Percentiles rank a stretch among this genome's conserved stretches.
phyloP scores from a whole-genome alignment of 2,329 filamentous ascomycete species.

The Tolypocladium capitatum region DNA sequence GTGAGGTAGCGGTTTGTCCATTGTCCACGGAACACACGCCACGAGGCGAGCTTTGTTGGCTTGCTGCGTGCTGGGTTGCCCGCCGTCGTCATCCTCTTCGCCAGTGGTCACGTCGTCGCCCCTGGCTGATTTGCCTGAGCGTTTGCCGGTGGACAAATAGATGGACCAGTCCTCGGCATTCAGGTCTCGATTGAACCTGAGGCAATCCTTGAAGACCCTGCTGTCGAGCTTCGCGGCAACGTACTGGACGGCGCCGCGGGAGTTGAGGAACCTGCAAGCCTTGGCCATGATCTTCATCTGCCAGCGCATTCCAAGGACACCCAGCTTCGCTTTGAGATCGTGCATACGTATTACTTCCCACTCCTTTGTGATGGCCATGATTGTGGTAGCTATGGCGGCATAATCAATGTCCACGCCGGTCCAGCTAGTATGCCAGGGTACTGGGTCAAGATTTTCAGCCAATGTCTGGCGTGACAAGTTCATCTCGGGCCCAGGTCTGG shows the following conservation, averaged over 20 bases:
- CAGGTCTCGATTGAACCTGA: conserved; percentile 44
- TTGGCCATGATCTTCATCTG: conserved; percentile 49
- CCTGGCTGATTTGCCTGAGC: conserved; percentile 14
- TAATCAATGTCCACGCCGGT: conserved; percentile 46
- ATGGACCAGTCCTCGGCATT: conserved; percentile 42
- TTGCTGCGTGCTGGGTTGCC: conserved; percentile 2
- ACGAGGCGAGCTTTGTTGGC: conserved; percentile 5
- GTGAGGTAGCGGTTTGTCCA: conserved; percentile 20
- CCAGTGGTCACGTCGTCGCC: conserved; percentile 8
- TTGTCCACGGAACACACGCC: conserved; percentile 17
- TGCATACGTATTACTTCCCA: conserved; percentile 45
- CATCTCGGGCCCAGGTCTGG: conserved; percentile 18
- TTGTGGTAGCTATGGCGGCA: conserved; percentile 40
- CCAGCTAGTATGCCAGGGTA: conserved; percentile 44
- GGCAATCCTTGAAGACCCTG: conserved; percentile 46
- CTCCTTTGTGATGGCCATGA: conserved; percentile 42
- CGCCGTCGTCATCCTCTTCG: conserved; percentile 12
- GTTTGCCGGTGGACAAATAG: conserved; percentile 36
- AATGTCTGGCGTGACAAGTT: conserved; percentile 26
- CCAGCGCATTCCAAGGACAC: conserved; percentile 38
- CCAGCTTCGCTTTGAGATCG: conserved; percentile 45
- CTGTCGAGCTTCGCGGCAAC: conserved; percentile 41
- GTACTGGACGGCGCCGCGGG: conserved; percentile 41
- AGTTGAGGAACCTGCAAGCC: conserved; percentile 43
- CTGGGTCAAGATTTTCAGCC: conserved; percentile 34